Conservation (phyloP, 1,284 basidiomycete species). For the Wolfiporia cocos region DNA sequence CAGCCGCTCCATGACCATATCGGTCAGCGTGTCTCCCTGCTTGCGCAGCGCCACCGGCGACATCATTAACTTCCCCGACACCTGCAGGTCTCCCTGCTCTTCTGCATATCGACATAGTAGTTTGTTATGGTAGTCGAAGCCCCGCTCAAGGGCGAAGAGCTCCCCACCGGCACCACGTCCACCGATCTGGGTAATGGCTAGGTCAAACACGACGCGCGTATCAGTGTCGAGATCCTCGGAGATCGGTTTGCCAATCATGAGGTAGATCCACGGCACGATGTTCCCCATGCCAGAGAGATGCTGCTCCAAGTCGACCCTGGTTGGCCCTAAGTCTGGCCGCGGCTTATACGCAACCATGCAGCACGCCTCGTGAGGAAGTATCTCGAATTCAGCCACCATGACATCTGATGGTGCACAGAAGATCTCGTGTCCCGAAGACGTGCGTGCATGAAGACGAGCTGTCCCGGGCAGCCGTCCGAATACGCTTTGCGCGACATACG, state of each 20-base stretch:
- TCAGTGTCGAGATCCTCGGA: conserved; percentile 11
- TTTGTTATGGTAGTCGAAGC: conserved; percentile 15
- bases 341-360: conserved; percentile 15
- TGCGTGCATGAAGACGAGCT: conserved; percentile 13
- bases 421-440: conserved; percentile 13
- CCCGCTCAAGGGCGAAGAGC: conserved; percentile 17
- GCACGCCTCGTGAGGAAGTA: conserved; percentile 14
- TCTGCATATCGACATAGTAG: conserved; percentile 14
- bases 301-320: conserved; percentile 10
- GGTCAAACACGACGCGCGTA: conserved; percentile 17
- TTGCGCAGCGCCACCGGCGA: conserved; percentile 8
- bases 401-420: conserved; percentile 14
- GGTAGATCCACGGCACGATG: conserved; percentile 15
- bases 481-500: conserved; percentile 16
- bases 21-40: conserved; percentile 12
- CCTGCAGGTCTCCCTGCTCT: conserved; percentile 11
- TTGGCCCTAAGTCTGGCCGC: conserved; percentile 11
- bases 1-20: conserved; percentile 12
- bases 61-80: conserved; percentile 12
- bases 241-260: conserved; percentile 12
- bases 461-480: conserved; percentile 17
- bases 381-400: conserved; percentile 14
- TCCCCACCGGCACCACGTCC: conserved; percentile 16
- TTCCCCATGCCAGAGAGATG: conserved; percentile 14
- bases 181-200: conserved; percentile 16